A percentile compares a stretch with the other conserved stretches of the same genome.
Conservation (phyloP, 495 filamentous ascomycete genomes). For the Tuber umbilicatum region DNA sequence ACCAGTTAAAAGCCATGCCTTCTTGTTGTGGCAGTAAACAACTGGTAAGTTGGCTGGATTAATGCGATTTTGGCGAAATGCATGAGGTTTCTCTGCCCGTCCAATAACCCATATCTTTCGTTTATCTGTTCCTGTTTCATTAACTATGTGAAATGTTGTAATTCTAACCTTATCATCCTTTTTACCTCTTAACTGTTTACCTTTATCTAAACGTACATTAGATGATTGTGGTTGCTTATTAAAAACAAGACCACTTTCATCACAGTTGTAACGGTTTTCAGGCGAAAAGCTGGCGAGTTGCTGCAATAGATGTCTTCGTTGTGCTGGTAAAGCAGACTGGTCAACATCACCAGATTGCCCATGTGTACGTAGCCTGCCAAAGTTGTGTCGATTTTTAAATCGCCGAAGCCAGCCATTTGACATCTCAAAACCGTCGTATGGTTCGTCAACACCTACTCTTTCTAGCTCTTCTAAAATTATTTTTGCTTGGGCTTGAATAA, state of each 20-base stretch:
- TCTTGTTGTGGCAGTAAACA: conserved; percentile 9
- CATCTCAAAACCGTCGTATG: not conserved
- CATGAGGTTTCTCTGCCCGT: not conserved
- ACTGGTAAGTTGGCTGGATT: conserved; percentile 18
- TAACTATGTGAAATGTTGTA: conserved; percentile 27
- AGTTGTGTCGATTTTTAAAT: conserved; percentile 28
- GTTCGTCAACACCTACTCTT: not conserved
- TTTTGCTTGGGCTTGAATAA: conserved; percentile 24
- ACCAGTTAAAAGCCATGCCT: conserved; percentile 9
- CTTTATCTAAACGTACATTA: conserved; percentile 5
- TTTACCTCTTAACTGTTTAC: not conserved
- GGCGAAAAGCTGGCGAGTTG: conserved; percentile 25
- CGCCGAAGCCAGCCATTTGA: conserved; percentile 27
- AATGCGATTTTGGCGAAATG: not conserved
- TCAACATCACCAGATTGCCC: conserved; percentile 5
- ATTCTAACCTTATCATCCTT: conserved; percentile 37
- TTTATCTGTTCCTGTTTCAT: conserved; percentile 27
- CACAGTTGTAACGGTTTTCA: conserved; percentile 18
- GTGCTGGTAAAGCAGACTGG: not conserved
- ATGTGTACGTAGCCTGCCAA: conserved; percentile 6
- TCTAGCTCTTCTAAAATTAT: conserved; percentile 16
- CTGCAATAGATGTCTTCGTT: conserved; percentile 9
- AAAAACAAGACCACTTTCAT: conserved; percentile 9
- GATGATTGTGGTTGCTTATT: conserved; percentile 18
- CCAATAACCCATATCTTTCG: not conserved